A percentile compares a stretch with the other conserved stretches of the same genome.
Conservation (phyloP, 1,284 basidiomycete genomes). For the Trametes sp. region DNA sequence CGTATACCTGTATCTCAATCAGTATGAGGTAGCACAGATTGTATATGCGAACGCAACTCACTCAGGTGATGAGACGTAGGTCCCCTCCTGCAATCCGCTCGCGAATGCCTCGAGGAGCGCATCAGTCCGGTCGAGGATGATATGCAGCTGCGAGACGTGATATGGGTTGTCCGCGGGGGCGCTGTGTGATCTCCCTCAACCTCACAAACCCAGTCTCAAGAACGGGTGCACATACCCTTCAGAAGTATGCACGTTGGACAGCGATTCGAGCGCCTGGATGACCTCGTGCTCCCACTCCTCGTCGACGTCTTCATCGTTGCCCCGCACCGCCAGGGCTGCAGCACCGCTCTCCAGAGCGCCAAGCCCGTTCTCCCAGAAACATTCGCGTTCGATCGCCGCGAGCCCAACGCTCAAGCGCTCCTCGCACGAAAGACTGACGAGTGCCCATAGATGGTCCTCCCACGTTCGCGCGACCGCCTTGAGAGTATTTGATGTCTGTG, state of each 20-base stretch:
- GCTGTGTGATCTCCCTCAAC: constrained; percentile 45
- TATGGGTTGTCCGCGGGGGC: constrained; percentile 82
- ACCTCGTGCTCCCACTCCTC: constrained; percentile 73
- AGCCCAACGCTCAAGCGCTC: constrained; percentile 76
- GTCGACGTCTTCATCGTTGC: constrained; percentile 53
- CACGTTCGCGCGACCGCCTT: constrained; percentile 85
- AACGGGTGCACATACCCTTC: constrained; percentile 58
- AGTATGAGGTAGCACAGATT: not conserved
- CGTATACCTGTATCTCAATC: constrained; percentile 57
- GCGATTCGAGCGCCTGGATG: constrained; percentile 55
- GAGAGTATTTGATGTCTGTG: constrained; percentile 79
- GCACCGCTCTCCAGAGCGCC: constrained; percentile 48
- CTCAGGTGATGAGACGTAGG: constrained; percentile 65
- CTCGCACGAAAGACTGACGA: constrained; percentile 87
- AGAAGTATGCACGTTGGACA: constrained; percentile 58
- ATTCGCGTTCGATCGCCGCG: constrained; percentile 54
- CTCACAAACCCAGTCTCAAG: not conserved
- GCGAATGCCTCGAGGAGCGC: constrained; percentile 80
- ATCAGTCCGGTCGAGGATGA: constrained; percentile 82
- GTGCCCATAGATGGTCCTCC: constrained; percentile 97
- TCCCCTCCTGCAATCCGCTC: constrained; percentile 58
- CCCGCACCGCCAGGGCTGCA: constrained; percentile 31
- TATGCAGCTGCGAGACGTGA: constrained; percentile 84
- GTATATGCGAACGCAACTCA: constrained; percentile 47
- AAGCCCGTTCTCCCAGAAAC: constrained; percentile 70